Conservation (phyloP, 2,329 filamentous ascomycete species). For the Alternaria sp. region DNA sequence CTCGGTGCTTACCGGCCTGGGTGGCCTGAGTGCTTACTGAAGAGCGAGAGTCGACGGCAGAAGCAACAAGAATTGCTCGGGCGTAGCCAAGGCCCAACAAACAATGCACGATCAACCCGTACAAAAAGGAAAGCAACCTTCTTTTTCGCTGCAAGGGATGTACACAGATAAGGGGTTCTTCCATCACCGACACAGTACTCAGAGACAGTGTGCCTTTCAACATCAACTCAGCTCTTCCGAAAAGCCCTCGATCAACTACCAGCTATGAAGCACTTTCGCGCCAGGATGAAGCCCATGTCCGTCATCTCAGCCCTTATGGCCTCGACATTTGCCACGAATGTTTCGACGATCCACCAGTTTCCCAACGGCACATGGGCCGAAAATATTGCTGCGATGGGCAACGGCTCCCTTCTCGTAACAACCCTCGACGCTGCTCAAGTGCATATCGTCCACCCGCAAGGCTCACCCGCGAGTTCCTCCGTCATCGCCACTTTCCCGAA, state of each 20-base stretch:
- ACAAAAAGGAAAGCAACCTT: background rate
- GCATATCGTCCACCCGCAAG: conserved; percentile 41
- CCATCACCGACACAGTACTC: background rate
- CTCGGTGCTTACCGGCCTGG: background rate
- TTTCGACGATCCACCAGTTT: conserved; percentile 32
- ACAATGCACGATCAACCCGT: background rate
- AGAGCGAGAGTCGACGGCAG: background rate
- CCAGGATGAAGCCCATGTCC: conserved; percentile 2
- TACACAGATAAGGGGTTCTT: background rate
- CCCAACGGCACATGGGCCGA: conserved; percentile 41
- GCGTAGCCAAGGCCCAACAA: background rate
- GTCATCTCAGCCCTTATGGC: conserved; percentile 2
- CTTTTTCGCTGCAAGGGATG: background rate
- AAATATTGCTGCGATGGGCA: conserved; percentile 48
- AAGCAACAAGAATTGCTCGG: background rate
- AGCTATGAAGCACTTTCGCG: background rate
- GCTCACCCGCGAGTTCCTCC: conserved; percentile 16
- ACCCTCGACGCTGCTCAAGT: conserved; percentile 41
- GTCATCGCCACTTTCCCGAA: conserved; percentile 37
- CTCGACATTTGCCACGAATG: background rate
- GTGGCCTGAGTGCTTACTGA: background rate
- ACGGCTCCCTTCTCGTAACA: conserved; percentile 47
- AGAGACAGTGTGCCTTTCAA: background rate
- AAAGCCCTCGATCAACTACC: background rate
- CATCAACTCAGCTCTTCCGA: background rate